Percentiles rank a stretch among this genome's conserved stretches.
Conservation (phyloP, 371 early-diverging fungal species). For the Haplosporangium sp. region DNA sequence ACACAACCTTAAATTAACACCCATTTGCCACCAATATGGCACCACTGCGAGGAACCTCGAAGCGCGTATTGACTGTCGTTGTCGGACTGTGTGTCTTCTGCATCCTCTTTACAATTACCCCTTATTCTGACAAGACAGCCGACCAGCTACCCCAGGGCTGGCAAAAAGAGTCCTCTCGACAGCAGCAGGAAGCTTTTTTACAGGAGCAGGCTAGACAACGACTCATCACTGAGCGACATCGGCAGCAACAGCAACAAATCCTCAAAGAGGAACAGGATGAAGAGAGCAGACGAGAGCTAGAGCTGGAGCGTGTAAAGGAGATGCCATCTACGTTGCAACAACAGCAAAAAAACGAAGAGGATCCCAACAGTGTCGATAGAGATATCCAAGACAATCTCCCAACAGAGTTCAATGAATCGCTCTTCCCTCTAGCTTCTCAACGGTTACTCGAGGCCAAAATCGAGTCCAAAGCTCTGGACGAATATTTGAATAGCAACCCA, state of each 20-base stretch:
- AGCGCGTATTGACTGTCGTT: slow-evolving; percentile 21
- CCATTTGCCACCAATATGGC: slow-evolving; percentile 3
- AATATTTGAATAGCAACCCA: slow-evolving; percentile 6
- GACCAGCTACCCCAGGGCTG: slow-evolving; percentile 12
- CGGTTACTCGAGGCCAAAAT: slow-evolving; percentile 22
- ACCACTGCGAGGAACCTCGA: slow-evolving; percentile 14
- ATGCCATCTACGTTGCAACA: slow-evolving; percentile 3
- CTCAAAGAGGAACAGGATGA: neutral
- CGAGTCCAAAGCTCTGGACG: slow-evolving; percentile 12
- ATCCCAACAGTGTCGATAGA: slow-evolving; percentile 8
- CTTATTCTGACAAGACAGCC: slow-evolving; percentile 20
- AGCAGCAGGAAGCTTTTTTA: neutral
- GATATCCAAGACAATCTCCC: slow-evolving; percentile 25
- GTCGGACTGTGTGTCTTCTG: slow-evolving; percentile 28
- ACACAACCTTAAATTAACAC: neutral
- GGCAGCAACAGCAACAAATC: neutral
- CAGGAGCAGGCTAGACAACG: slow-evolving; percentile 1
- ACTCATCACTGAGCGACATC: neutral
- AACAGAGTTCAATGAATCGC: slow-evolving; percentile 19
- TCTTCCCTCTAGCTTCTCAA: slow-evolving; percentile 18
- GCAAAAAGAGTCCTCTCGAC: neutral
- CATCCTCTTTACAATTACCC: slow-evolving; percentile 24
- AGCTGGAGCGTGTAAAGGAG: slow-evolving; percentile 1
- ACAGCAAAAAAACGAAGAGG: slow-evolving; percentile 6
- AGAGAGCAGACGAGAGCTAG: neutral